Conservation (phyloP, 2,329 filamentous ascomycete genomes). For the Cladosporium sp. region DNA sequence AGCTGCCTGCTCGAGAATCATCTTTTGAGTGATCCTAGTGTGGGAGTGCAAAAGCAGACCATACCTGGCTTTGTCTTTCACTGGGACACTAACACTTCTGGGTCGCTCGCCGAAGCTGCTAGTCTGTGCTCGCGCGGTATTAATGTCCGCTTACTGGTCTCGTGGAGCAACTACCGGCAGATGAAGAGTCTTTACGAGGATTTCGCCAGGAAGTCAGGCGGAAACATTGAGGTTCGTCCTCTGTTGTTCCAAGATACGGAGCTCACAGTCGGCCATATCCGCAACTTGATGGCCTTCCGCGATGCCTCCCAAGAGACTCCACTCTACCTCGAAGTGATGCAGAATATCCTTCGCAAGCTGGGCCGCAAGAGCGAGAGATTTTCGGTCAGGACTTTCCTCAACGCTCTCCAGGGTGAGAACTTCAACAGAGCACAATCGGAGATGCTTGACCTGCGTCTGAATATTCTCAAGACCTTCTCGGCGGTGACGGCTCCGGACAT, state of each 20-base stretch:
- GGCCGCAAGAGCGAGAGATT: conserved; percentile 34
- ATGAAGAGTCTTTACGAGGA: conserved; percentile 43
- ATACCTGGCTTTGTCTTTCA: conserved; percentile 58
- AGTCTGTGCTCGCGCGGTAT: conserved; percentile 48
- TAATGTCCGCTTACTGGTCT: conserved; percentile 49
- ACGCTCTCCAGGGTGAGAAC: conserved; percentile 21
- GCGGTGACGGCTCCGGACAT: conserved; percentile 13
- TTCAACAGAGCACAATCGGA: conserved; percentile 42
- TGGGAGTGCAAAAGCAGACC: conserved; percentile 47
- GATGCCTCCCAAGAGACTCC: conserved; percentile 40
- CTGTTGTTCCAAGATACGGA: conserved; percentile 46
- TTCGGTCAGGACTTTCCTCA: conserved; percentile 39
- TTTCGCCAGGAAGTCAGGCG: conserved; percentile 31
- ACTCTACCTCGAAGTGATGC: conserved; percentile 54
- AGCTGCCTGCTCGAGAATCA: conserved; percentile 59
- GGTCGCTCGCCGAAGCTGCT: conserved; percentile 53
- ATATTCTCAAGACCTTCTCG: conserved; percentile 63
- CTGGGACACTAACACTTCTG: conserved; percentile 49
- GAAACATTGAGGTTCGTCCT: conserved; percentile 43
- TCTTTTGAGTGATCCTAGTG: conserved; percentile 40
- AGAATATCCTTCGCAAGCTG: conserved; percentile 55
- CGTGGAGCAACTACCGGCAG: conserved; percentile 42
- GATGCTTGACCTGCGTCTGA: conserved; percentile 58
- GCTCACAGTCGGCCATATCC: conserved; percentile 51
- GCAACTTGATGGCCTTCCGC: conserved; percentile 52